Percentiles rank a stretch among this genome's conserved stretches.
These are phyloP conservation scores for Coniochaeta sp. DNA, from an alignment of 2,329 filamentous ascomycete species.

Conservation along the genomic window DNA sequence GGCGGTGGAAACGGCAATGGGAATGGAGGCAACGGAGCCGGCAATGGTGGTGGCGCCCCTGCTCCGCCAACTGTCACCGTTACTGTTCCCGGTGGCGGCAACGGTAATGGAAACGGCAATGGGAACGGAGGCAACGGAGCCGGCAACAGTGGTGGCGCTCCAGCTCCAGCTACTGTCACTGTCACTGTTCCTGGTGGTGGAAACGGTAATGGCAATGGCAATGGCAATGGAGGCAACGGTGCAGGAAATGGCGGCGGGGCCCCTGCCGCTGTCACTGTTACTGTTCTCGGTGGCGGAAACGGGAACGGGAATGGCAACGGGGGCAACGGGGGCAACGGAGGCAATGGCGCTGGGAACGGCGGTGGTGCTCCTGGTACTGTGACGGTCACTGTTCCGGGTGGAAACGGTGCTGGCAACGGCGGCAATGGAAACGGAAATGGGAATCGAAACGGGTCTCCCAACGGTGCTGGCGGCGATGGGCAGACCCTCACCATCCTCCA, in stretches of 20 bases:
- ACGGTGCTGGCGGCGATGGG: background rate
- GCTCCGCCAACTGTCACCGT: background rate
- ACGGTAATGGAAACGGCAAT: too few relatives aligned
- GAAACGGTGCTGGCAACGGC: background rate
- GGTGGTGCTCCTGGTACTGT: background rate
- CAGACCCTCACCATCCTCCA: background rate
- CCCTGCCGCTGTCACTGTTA: too few relatives aligned
- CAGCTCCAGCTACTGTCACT: too few relatives aligned
- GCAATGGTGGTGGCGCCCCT: background rate
- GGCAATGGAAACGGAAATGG: conserved; percentile 5
- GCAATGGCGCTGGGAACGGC: background rate
- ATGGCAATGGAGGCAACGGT: background rate
- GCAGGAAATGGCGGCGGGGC: too few relatives aligned
- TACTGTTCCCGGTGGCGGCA: too few relatives aligned
- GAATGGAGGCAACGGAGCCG: background rate
- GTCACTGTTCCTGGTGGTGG: too few relatives aligned
- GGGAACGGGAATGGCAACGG: background rate
- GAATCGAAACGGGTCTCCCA: background rate
- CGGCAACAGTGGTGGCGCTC: too few relatives aligned
- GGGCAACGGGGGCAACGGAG: background rate
- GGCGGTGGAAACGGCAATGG: background rate
- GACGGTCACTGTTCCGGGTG: conserved; percentile 3
- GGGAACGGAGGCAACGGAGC: too few relatives aligned
- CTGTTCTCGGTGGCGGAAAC: background rate
- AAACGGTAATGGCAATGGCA: too few relatives aligned